Base-by-base conservation (phyloP, 2,329 filamentous ascomycete species). In the Coniosporium tulheliwenetii region DNA sequence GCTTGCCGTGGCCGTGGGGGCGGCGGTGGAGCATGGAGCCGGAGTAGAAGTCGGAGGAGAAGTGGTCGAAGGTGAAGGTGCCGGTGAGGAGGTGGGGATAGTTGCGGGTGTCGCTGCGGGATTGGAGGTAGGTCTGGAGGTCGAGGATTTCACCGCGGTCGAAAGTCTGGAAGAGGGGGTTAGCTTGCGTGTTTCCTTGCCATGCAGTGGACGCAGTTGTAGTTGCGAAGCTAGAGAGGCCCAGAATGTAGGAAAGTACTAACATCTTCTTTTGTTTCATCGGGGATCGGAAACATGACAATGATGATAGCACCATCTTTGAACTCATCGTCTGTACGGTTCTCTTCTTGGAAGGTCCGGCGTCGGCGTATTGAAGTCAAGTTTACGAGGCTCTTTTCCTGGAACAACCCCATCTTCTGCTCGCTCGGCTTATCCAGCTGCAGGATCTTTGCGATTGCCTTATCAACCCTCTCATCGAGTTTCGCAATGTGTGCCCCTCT, bases 1-100 rank as follows among this genome's bases (percentile, higher is more conserved):
- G 63, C 19, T 64, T 69, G 39, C 73, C 72, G 15, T 63, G 57
- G 38, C 75, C 75, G 49, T 78, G 73, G 43, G 61, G 65, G 39
- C 63, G 62, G 16, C 56, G 53, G 5, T 56, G 67, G 12, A 63
- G 58, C 40, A 71, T 62, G 5, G 66, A 60, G 40, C 74, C 74
- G 39, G 64, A 65, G 57, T 74, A 77, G 54, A 67, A 73, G 39
- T 75, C 67, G 2, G 64, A 64, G 5, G 66, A 70, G 47, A 75
- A 73, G 40, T 69, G 67, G 45, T 71, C 68, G 41, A 70, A 56
- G 2, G 65, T 73, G 47, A 66, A 67, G 39, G 56, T 59, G 10
- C 68, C 68, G 5, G 60, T 63, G 44, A 63, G 61, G 15, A 57
- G 50, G 43, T 61, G 53, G 2, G 68, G 66, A 44, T 70, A 67